These are phyloP conservation scores for Tolypocladium capitatum DNA, from an alignment of 2,329 filamentous ascomycete species.

Conservation along the genomic window DNA sequence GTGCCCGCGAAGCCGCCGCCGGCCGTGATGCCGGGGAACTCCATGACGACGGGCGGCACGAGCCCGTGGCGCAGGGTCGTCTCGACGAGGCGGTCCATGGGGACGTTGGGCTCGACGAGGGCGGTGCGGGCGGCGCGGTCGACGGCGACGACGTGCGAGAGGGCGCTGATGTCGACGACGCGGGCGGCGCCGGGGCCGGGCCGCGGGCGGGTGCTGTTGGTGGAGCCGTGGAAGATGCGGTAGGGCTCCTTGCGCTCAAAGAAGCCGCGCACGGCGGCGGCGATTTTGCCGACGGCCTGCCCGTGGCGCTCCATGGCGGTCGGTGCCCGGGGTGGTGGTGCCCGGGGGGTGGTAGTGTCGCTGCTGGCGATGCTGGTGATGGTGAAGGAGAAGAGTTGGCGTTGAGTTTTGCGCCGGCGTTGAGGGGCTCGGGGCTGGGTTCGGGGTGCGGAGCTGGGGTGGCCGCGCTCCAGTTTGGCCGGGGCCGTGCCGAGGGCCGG, in stretches of 20 bases:
- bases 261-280: conserved; percentile 32
- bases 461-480: neutral
- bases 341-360: neutral
- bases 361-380: neutral
- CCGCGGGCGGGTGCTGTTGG: conserved; percentile 54
- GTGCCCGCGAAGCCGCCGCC: conserved; percentile 61
- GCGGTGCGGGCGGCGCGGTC: conserved; percentile 42
- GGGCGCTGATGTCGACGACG: conserved; percentile 48
- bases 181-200: conserved; percentile 14
- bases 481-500: neutral
- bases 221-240: conserved; percentile 65
- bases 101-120: conserved; percentile 62
- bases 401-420: neutral
- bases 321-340: no score
- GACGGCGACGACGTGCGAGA: conserved; percentile 51
- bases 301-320: conserved; percentile 35
- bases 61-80: conserved; percentile 51
- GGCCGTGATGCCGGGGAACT: conserved; percentile 63
- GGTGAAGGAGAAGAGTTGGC: neutral
- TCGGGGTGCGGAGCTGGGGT: neutral
- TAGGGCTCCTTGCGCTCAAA: conserved; percentile 43
- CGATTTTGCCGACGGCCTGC: conserved; percentile 32
- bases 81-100: conserved; percentile 59
- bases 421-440: neutral
- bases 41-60: conserved; percentile 60